Conservation (phyloP, 495 filamentous ascomycete genomes). For the Neurospora sp. region DNA sequence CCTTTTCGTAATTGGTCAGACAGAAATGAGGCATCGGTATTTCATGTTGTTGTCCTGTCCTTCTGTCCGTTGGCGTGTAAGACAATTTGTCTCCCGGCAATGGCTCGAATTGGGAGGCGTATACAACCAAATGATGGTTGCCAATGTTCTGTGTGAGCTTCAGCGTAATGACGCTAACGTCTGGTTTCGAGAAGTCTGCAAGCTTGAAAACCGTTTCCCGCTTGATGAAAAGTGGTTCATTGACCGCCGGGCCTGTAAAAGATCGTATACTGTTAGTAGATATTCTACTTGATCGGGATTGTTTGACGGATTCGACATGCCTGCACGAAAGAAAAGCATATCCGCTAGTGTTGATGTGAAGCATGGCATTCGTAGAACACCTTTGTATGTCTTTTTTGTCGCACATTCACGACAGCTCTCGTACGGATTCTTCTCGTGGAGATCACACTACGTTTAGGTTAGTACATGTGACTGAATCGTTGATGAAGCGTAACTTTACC, state of each 20-base stretch:
- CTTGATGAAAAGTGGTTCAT: conserved; percentile 18
- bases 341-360: conserved; percentile 14
- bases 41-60: conserved; percentile 1
- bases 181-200: conserved; percentile 11
- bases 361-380: conserved; percentile 13
- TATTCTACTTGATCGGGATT: not conserved
- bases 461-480: not conserved
- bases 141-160: conserved; percentile 18
- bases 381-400: conserved; percentile 12
- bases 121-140: conserved; percentile 13
- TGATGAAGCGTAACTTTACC: conserved; percentile 2
- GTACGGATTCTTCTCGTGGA: conserved; percentile 9
- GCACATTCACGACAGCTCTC: conserved; percentile 13
- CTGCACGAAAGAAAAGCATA: conserved; percentile 17
- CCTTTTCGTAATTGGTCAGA: conserved; percentile 15
- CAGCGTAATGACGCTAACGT: conserved; percentile 10
- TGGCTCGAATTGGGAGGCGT: conserved; percentile 19
- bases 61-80: conserved; percentile 13
- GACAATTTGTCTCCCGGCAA: conserved; percentile 13
- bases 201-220: conserved; percentile 7
- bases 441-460: conserved; percentile 14
- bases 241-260: conserved; percentile 14
- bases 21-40: conserved; percentile 17
- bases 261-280: not conserved
- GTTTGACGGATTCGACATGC: conserved; percentile 2